Conservation (phyloP, 73 alveolate genomes). For the Stentor coeruleus region DNA sequence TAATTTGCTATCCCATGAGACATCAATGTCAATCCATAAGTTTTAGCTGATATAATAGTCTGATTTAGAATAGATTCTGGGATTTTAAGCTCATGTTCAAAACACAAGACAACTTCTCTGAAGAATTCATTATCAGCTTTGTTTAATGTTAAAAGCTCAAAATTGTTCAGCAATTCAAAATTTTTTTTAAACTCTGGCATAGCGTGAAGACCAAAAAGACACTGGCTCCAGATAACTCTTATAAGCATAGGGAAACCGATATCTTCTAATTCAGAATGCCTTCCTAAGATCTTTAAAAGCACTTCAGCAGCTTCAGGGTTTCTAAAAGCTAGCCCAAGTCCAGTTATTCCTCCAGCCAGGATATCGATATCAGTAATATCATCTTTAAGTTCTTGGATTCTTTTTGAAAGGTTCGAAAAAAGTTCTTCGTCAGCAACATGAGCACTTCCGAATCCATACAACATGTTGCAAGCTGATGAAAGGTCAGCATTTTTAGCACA, state of each 20-base stretch:
- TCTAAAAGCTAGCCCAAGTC: background rate
- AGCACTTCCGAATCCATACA: constrained; percentile 4
- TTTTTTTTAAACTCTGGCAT: background rate
- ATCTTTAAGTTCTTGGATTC: background rate
- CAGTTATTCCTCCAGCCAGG: background rate
- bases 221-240: background rate
- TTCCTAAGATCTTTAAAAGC: background rate
- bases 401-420: background rate
- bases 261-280: background rate
- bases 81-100: background rate
- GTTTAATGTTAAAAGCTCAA: background rate
- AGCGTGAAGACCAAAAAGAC: background rate
- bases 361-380: background rate
- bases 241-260: background rate
- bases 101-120: background rate
- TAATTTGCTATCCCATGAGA: background rate
- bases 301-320: background rate
- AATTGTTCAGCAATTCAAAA: background rate
- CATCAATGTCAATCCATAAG: background rate
- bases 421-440: background rate
- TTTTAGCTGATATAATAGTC: background rate
- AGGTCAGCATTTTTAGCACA: background rate
- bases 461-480: background rate
- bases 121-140: background rate
- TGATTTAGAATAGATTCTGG: background rate